Evolutionary conservation across 1,284 basidiomycete genomes (phyloP).

Genomic region (Phenoliferia sp.): DNA sequence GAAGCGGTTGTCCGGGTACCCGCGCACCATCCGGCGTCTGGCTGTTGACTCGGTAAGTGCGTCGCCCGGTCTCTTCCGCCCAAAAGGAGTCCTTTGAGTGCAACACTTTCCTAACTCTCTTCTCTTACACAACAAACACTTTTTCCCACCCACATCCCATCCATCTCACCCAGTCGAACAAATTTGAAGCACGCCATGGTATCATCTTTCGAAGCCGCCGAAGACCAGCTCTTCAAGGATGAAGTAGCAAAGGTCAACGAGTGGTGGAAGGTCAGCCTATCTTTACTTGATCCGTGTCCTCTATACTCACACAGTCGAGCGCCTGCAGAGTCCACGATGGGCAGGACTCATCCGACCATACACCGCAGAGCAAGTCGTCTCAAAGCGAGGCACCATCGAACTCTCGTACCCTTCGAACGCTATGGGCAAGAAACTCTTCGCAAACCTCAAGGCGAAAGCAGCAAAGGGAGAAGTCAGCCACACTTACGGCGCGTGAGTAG

Average conservation of each 20-base stretch:
- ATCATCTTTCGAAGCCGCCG: constrained; percentile 12
- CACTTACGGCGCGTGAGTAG: constrained; percentile 2
- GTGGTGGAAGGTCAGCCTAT: constrained; percentile 67
- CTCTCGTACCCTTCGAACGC: constrained; percentile 82
- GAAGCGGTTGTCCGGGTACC: too few relatives aligned
- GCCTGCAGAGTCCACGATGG: constrained; percentile 57
- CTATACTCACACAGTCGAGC: background rate
- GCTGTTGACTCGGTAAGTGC: too few relatives aligned
- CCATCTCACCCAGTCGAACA: too few relatives aligned
- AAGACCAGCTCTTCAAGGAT: constrained; percentile 56
- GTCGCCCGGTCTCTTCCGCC: too few relatives aligned
- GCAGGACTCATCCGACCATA: constrained; percentile 80
- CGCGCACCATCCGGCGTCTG: too few relatives aligned
- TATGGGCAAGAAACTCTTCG: constrained; percentile 83
- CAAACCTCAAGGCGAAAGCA: constrained; percentile 61
- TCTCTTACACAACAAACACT: too few relatives aligned
- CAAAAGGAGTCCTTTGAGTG: too few relatives aligned
- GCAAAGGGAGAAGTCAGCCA: constrained; percentile 53
- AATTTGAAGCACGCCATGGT: too few relatives aligned
- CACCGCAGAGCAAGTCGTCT: constrained; percentile 85
- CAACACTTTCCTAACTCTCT: too few relatives aligned
- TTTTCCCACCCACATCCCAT: background rate
- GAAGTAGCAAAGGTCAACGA: constrained; percentile 80
- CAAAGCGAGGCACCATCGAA: constrained; percentile 83
- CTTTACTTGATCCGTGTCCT: background rate